Evolutionary conservation across 1,139 yeast genomes (phyloP), one percentile per base, ranked within the genome.

Genomic region (Pichia terricola): DNA sequence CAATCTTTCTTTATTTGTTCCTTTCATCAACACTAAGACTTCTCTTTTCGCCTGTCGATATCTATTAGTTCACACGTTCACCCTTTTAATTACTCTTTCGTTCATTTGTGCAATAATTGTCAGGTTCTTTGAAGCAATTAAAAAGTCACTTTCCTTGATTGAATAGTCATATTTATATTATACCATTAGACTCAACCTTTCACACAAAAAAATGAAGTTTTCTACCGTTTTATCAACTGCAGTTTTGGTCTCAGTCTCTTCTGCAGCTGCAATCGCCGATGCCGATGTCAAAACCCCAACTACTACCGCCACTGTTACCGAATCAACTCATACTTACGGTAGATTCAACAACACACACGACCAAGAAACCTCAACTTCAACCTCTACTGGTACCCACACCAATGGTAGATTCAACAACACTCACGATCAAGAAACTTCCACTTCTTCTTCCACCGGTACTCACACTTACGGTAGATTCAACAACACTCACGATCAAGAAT

Each of bases 391-490:
- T 39, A 56, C 68, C 8, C 49, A 50, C 40, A 50, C 35, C 26
- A 42, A 25, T 8, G 55, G 55, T 45, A 52, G 45, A 47, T 53
- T 53, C 40, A 49, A 53, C 47, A 51, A 53, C 35, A 53, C 57
- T 26, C 55, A 52, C 33, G 47, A 47, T 31, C 50, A 51, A 43
- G 34, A 34, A 2, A 41, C 42, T 3, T 11, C 32, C 2, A 33
- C 48, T 9, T 34, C 53, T 7, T 33, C 50, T 11, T 48, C 59
- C 4, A 56, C 71, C 40, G 72, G 69, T 45, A 70, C 75, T 43
- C 74, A 69, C 59, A 66, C 58, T 48, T 58, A 56, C 43, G 78
- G 78, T 50, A 70, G 67, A 61, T 74, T 71, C 55, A 67, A 72
- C 66, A 69, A 73, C 56, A 71, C 78, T 8, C 53, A 50, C 52